These are phyloP conservation scores for Pseudopyricularia cyperi DNA, from an alignment of 2,329 filamentous ascomycete genomes.

Conservation along the genomic window DNA sequence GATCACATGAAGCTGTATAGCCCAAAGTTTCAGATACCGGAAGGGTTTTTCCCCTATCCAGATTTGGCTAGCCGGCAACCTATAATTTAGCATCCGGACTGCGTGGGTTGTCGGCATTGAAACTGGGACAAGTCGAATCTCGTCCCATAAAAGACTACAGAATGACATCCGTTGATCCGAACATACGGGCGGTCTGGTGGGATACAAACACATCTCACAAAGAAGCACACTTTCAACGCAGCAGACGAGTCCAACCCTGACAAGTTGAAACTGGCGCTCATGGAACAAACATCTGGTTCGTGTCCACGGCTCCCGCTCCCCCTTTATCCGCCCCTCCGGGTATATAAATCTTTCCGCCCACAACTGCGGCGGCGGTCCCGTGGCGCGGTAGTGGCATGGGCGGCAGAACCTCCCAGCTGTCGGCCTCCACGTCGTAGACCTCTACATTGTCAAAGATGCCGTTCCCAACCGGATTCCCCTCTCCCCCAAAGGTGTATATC, in stretches of 20 bases:
- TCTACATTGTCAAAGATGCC: slow-evolving; percentile 2
- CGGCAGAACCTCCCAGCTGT: background rate
- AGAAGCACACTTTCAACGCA: too few relatives aligned
- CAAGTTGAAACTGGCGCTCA: too few relatives aligned
- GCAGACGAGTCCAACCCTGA: too few relatives aligned
- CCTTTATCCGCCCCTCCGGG: background rate
- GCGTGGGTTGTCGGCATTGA: too few relatives aligned
- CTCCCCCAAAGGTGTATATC: slow-evolving; percentile 24
- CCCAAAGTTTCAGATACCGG: background rate
- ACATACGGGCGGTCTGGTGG: too few relatives aligned
- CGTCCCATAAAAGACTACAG: too few relatives aligned
- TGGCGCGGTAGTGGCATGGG: background rate
- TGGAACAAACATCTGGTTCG: background rate
- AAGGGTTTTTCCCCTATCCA: background rate
- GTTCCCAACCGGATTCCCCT: slow-evolving; percentile 15
- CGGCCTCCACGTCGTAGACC: background rate
- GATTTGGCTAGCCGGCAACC: background rate
- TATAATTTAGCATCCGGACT: background rate
- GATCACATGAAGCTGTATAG: background rate
- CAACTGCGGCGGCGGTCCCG: background rate
- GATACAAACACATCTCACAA: too few relatives aligned
- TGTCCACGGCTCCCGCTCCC: background rate
- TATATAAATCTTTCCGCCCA: background rate
- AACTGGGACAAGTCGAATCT: too few relatives aligned
- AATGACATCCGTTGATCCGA: too few relatives aligned